Conservation (phyloP, 441 rosid genomes). For the Pelargonium citronellum region DNA sequence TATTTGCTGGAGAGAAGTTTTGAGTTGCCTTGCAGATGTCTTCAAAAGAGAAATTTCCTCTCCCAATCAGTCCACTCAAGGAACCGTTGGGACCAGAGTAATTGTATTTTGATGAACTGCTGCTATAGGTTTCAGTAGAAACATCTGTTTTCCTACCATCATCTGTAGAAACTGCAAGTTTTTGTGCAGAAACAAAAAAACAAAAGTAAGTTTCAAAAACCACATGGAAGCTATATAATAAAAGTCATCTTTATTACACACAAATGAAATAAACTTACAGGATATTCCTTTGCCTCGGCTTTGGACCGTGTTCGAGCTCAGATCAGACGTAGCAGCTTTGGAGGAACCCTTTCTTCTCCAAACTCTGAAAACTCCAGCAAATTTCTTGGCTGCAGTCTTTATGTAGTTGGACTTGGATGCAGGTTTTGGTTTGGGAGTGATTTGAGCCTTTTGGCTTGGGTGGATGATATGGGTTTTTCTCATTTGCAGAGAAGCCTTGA, state of each 20-base stretch:
- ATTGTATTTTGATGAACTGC: slow-evolving; percentile 31
- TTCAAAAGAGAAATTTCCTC: slow-evolving; percentile 44
- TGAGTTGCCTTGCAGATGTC: slow-evolving; percentile 61
- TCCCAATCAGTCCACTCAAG: slow-evolving; percentile 41
- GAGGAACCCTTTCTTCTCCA: slow-evolving; percentile 25
- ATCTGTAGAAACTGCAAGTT: slow-evolving; percentile 54
- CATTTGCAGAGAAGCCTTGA: slow-evolving; percentile 29
- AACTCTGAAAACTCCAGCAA: slow-evolving; percentile 36
- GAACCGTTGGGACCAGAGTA: slow-evolving; percentile 28
- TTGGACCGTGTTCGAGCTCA: slow-evolving; percentile 12
- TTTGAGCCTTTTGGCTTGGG: slow-evolving; percentile 20
- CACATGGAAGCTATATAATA: not conserved
- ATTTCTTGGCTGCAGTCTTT: slow-evolving; percentile 41
- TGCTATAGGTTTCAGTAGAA: slow-evolving; percentile 22
- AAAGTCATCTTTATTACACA: not conserved
- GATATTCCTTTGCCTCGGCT: slow-evolving; percentile 30
- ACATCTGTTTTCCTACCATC: slow-evolving; percentile 31
- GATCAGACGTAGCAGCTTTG: slow-evolving; percentile 16
- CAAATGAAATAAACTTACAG: slow-evolving; percentile 42
- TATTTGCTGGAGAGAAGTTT: slow-evolving; percentile 69
- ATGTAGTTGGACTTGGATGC: slow-evolving; percentile 21
- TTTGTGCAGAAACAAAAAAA: slow-evolving; percentile 40
- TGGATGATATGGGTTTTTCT: slow-evolving; percentile 30
- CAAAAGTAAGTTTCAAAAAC: not conserved
- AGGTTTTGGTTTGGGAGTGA: slow-evolving; percentile 20